Conservation (phyloP, 768 basidiomycete genomes). For the Trametes cingulata region DNA sequence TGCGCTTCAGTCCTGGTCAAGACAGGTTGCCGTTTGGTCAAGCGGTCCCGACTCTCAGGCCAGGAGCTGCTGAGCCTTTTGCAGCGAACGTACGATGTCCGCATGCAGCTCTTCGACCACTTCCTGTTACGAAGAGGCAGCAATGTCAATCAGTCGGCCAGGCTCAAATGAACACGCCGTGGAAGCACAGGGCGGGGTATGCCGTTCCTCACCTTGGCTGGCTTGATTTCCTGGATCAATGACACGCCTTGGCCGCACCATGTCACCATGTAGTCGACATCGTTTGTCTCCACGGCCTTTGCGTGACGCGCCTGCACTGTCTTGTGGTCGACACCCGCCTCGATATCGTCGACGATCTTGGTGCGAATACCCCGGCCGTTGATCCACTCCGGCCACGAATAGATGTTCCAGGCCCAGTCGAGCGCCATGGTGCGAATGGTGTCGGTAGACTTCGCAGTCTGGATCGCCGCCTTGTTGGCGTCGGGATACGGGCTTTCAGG, state of each 20-base stretch:
- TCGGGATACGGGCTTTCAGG: conserved; percentile 51
- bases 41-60: conserved; percentile 3
- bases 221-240: conserved; percentile 48
- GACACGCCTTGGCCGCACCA: conserved; percentile 74
- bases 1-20: background rate
- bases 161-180: background rate
- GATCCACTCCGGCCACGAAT: conserved; percentile 38
- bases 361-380: conserved; percentile 54
- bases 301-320: conserved; percentile 45
- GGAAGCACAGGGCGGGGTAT: background rate
- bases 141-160: conserved; percentile 15
- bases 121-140: conserved; percentile 40
- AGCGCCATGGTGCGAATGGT: conserved; percentile 36
- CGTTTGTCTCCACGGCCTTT: conserved; percentile 45
- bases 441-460: conserved; percentile 27
- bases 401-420: conserved; percentile 34
- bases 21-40: conserved; percentile 6
- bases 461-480: conserved; percentile 35
- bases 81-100: conserved; percentile 44
- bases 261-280: conserved; percentile 47
- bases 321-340: conserved; percentile 46
- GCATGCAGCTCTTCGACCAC: conserved; percentile 53
- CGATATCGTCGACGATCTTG: conserved; percentile 58
- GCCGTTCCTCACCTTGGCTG: conserved; percentile 38
- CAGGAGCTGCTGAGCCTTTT: conserved; percentile 8